phyloP scores from a whole-genome alignment of 2,329 filamentous ascomycete species.

The Escovopsis sp. region DNA sequence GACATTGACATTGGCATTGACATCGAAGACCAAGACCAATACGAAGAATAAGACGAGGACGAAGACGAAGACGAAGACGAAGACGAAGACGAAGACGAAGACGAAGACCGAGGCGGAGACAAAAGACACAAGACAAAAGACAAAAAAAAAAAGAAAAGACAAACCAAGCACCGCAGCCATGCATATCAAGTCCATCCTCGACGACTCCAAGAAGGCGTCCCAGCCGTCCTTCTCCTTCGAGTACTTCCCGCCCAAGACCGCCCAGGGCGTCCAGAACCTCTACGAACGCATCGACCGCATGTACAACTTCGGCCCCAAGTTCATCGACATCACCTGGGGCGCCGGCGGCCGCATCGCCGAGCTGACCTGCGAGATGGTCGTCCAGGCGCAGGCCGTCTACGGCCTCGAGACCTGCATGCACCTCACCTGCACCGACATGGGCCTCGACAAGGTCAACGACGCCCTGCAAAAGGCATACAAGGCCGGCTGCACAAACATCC shows the following conservation, averaged over 20 bases:
- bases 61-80: too few species aligned
- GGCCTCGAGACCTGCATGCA: conserved; percentile 99
- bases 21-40: too few species aligned
- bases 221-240: conserved; percentile 95
- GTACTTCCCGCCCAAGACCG: conserved; percentile 97
- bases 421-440: conserved; percentile 97
- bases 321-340: conserved; percentile 98
- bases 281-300: conserved; percentile 99
- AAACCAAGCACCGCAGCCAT: conserved; percentile 52
- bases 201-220: conserved; percentile 62
- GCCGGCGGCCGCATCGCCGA: conserved; percentile 84
- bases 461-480: conserved; percentile 82
- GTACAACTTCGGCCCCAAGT: conserved; percentile 84
- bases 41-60: too few species aligned
- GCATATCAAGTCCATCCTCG: conserved; percentile 91
- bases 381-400: conserved; percentile 86
- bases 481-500: conserved; percentile 91
- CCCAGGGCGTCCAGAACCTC: conserved; percentile 93
- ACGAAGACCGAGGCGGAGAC: too few species aligned
- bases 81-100: too few species aligned
- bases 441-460: conserved; percentile 75
- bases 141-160: too few species aligned
- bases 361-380: conserved; percentile 94
- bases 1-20: too few species aligned
- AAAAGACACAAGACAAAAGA: too few species aligned